Evolutionary conservation across 1,284 basidiomycete genomes (phyloP), one percentile per base, ranked within the genome.

Genomic region (Farysia itapuensis): DNA sequence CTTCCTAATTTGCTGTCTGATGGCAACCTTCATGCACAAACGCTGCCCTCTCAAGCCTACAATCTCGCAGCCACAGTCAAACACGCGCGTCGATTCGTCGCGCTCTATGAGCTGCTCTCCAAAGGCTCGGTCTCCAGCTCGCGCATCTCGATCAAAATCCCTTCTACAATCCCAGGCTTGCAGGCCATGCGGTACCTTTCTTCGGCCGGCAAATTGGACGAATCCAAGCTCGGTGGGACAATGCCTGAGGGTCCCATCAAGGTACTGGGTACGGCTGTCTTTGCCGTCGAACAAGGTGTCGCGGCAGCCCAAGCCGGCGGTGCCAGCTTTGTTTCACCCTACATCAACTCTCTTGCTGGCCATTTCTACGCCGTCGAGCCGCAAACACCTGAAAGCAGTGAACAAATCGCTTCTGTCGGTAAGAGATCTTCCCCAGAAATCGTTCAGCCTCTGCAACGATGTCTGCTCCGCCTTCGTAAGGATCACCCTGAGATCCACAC

Each of bases 161-260:
- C 49, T 16, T 24, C 42, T 35, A 52, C 49, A 23, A 36, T 52
- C 15, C 42, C 49, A 2, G 49, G 49, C 2, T 23, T 52, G 6
- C 49, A 52, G 34, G 49, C 49, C n/a, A 52, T 52, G 49, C 49
- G 49, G 15, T 52, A 40, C 23, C 39, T 52, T 12, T 52, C 49
- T 2, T 52, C 49, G 8, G 49, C 40, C 9, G 49, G 49, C 13
- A 14, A 39, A 14, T 18, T 41, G 21, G 38, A 52, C 21, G 49
- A 45, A 25, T 45, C 20, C n/a, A 5, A 41, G 13, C 33, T 52
- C 18, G 49, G 49, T 7, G 43, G 39, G 8, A 22, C 35, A 3
- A 9, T 45, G 38, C 21, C 16, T 5, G 49, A 52, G 18, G 49
- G 49, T 4, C 40, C 20, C n/a, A 52, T 45, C 21, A 36, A 52